Evolutionary conservation across 2,329 filamentous ascomycete species (phyloP).

Genomic region (Chaetothyriales sp.): DNA sequence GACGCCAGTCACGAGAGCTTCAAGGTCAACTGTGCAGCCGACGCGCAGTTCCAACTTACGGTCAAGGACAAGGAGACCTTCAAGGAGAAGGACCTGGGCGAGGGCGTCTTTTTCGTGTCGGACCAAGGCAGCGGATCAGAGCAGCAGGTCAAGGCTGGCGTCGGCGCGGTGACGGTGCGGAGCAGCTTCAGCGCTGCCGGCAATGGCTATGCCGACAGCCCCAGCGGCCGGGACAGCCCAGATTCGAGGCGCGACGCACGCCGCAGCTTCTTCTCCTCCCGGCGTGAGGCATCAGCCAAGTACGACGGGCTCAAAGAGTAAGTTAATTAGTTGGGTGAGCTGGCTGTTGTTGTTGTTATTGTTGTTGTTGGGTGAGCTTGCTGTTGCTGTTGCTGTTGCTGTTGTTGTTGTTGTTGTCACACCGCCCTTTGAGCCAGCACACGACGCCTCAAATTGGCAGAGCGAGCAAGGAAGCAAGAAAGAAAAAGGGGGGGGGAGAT

Average conservation of each 20-base stretch:
- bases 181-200: slow-evolving; percentile 50
- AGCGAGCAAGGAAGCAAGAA: no score
- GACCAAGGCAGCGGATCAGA: slow-evolving; percentile 56
- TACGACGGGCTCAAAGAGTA: slow-evolving; percentile 1
- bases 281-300: slow-evolving; percentile 24
- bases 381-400: no score
- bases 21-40: slow-evolving; percentile 62
- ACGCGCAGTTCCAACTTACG: slow-evolving; percentile 72
- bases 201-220: slow-evolving; percentile 15
- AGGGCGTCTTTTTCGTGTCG: slow-evolving; percentile 81
- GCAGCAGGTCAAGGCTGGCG: slow-evolving; percentile 61
- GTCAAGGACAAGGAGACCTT: slow-evolving; percentile 79
- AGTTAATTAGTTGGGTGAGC: not conserved
- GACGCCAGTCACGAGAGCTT: slow-evolving; percentile 57
- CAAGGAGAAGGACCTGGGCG: slow-evolving; percentile 72
- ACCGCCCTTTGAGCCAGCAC: not conserved
- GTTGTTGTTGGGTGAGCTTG: no score
- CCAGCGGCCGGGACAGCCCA: slow-evolving; percentile 23
- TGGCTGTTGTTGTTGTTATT: no score
- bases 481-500: not conserved
- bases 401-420: not conserved
- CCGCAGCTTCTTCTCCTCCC: slow-evolving; percentile 34
- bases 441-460: not conserved
- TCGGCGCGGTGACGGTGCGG: slow-evolving; percentile 57
- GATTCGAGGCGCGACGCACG: slow-evolving; percentile 30